Conservation (phyloP, 495 filamentous ascomycete species). For the Acidomyces sp. region DNA sequence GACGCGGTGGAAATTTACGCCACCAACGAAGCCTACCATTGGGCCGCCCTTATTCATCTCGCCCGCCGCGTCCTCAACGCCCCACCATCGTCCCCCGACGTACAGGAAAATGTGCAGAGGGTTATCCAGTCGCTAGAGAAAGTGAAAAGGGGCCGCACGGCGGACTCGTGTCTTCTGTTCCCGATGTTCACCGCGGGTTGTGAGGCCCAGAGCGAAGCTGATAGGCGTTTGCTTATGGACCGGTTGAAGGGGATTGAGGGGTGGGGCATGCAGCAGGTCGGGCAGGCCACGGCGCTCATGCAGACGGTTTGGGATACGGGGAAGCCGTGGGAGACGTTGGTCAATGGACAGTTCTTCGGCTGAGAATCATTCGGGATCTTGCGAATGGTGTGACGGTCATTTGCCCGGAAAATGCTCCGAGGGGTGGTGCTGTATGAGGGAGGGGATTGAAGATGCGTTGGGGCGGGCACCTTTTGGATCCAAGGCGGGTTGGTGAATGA, state of each 20-base stretch:
- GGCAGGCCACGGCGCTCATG: conserved; percentile 50
- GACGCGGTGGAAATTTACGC: conserved; percentile 50
- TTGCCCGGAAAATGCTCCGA: no score
- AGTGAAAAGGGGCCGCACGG: conserved; percentile 52
- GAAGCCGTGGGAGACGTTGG: conserved; percentile 49
- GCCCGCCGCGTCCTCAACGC: conserved; percentile 58
- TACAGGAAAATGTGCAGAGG: conserved; percentile 50
- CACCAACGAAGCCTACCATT: conserved; percentile 72
- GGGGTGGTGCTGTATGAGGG: no score
- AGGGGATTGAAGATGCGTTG: no score
- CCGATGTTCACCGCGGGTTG: conserved; percentile 79
- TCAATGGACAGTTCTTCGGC: conserved; percentile 55
- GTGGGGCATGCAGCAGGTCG: conserved; percentile 63
- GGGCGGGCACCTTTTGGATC: no score
- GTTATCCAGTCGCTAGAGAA: conserved; percentile 50
- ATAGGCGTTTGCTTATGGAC: conserved; percentile 49
- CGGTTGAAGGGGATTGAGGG: conserved; percentile 58
- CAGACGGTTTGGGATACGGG: conserved; percentile 52
- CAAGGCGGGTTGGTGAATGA: no score
- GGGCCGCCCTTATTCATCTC: conserved; percentile 65
- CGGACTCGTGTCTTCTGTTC: conserved; percentile 66
- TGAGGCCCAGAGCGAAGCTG: conserved; percentile 44
- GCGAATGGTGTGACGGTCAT: not conserved
- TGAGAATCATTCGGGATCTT: conserved; percentile 17
- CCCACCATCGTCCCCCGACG: conserved; percentile 38